Conservation (phyloP, 192 early-diverging fungal species). For the Podochytrium sp. region DNA sequence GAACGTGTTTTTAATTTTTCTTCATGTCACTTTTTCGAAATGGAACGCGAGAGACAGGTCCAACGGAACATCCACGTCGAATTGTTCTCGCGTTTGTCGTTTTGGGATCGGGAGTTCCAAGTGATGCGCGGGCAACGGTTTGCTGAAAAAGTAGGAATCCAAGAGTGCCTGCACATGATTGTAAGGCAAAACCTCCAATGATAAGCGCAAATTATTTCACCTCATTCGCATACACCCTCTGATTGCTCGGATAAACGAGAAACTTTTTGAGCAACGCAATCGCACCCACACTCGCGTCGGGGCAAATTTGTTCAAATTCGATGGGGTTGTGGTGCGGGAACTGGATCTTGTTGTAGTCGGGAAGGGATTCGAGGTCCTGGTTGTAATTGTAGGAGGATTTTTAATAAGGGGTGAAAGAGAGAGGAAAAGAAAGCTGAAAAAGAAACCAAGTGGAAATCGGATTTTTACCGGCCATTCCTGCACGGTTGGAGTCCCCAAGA, state of each 20-base stretch:
- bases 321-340: conserved; percentile 44
- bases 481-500: conserved; percentile 52
- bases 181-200: no score
- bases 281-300: conserved; percentile 52
- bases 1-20: no score
- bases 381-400: conserved; percentile 6
- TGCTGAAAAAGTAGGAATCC: conserved; percentile 58
- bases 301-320: conserved; percentile 47
- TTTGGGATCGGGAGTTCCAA: conserved; percentile 61
- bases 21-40: no score
- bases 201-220: conserved; percentile 15
- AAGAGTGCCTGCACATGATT: conserved; percentile 47
- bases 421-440: conserved; percentile 2
- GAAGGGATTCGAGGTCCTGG: conserved; percentile 55
- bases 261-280: conserved; percentile 53
- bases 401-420: not conserved
- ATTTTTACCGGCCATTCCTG: conserved; percentile 56
- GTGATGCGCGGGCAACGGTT: conserved; percentile 60
- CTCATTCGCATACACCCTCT: conserved; percentile 52
- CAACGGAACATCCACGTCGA: conserved; percentile 49
- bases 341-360: conserved; percentile 68
- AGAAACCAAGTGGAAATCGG: not conserved
- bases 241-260: conserved; percentile 52
- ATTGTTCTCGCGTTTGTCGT: conserved; percentile 47
- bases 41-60: conserved; percentile 44